These are phyloP conservation scores for Yarrowia keelungensis DNA, from an alignment of 805 yeast genomes.

Conservation along the genomic window DNA sequence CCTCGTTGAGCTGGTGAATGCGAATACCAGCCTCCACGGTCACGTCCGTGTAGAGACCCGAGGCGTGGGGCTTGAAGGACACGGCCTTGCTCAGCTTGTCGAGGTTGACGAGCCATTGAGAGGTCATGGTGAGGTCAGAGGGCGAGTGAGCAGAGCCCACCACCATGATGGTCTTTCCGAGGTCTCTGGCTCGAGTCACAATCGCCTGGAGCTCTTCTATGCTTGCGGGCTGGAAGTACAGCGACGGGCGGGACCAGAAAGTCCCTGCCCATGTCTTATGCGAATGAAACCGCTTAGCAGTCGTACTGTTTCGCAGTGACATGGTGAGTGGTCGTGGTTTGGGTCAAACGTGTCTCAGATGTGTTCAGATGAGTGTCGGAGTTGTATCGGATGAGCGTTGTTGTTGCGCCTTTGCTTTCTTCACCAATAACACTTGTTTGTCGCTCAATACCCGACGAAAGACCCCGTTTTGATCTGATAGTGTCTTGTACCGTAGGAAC, in stretches of 20 bases:
- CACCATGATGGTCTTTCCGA: slow-evolving; percentile 72
- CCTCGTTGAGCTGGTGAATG: slow-evolving; percentile 72
- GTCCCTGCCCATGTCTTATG: slow-evolving; percentile 93
- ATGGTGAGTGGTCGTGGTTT: neutral
- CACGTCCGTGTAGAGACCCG: slow-evolving; percentile 71
- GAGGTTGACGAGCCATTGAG: slow-evolving; percentile 85
- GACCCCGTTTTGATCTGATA: slow-evolving; percentile 3
- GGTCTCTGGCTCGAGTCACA: slow-evolving; percentile 67
- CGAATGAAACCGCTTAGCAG: slow-evolving; percentile 37
- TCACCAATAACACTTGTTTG: too few species aligned
- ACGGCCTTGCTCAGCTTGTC: slow-evolving; percentile 73
- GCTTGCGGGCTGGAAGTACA: slow-evolving; percentile 76
- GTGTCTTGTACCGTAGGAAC: slow-evolving; percentile 6
- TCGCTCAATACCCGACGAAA: neutral
- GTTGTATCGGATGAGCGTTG: too few species aligned
- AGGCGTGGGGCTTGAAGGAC: slow-evolving; percentile 40
- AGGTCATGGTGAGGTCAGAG: slow-evolving; percentile 84
- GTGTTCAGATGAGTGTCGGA: neutral
- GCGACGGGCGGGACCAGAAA: slow-evolving; percentile 74
- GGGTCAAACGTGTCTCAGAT: neutral
- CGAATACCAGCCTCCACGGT: slow-evolving; percentile 95
- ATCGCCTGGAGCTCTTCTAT: slow-evolving; percentile 72
- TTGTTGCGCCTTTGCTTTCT: too few species aligned
- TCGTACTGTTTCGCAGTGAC: slow-evolving; percentile 22
- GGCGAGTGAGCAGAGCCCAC: slow-evolving; percentile 98